Evolutionary conservation across 106 monocot species (phyloP).

Genomic region (Platanthera zijinensis): DNA sequence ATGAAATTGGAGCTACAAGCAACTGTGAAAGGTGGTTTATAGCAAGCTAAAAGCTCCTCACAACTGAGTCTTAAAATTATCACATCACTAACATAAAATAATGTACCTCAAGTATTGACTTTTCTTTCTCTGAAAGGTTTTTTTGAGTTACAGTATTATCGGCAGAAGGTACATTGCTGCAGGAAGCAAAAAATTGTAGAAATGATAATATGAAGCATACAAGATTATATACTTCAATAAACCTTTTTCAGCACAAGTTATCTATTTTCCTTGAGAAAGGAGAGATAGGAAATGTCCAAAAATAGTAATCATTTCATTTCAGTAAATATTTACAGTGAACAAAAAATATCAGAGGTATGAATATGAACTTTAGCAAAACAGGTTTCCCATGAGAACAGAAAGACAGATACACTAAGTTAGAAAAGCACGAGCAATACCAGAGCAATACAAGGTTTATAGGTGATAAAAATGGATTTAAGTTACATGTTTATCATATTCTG

Average conservation of each 20-base stretch:
- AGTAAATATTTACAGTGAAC: neutral
- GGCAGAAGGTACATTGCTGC: constrained; percentile 49
- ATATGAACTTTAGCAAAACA: neutral
- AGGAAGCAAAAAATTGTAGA: constrained; percentile 7
- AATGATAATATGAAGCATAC: neutral
- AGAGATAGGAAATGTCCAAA: neutral
- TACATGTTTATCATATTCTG: neutral
- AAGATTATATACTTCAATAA: neutral
- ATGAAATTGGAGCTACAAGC: neutral
- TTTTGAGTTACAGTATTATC: constrained; percentile 31
- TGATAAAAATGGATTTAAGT: neutral
- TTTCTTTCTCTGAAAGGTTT: constrained; percentile 60
- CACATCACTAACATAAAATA: neutral
- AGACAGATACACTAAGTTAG: neutral
- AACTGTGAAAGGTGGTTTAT: neutral
- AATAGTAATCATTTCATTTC: neutral
- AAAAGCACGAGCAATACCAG: neutral
- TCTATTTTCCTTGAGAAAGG: neutral
- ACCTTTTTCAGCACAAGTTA: neutral
- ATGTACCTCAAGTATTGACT: constrained; percentile 58
- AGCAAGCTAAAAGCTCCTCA: neutral
- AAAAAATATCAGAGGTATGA: neutral
- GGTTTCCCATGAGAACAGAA: neutral
- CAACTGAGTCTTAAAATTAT: neutral
- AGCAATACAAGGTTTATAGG: neutral